Evolutionary conservation across 2,329 filamentous ascomycete species (phyloP).

Genomic region (Sclerotinia sclerotiorum): DNA sequence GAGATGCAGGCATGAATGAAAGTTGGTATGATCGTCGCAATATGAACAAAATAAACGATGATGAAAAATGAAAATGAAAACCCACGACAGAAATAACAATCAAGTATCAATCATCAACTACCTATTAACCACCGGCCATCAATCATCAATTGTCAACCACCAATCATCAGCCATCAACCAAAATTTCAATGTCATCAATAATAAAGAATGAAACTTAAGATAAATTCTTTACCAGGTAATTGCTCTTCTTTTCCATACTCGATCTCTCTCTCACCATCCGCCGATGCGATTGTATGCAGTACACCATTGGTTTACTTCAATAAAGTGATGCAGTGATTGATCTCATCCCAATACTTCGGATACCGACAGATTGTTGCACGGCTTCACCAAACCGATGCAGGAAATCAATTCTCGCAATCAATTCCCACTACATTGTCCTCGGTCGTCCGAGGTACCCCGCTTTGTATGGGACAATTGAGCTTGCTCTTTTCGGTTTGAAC

Average conservation of each 20-base stretch:
- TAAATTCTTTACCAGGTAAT: not conserved
- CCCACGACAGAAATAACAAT: too few species aligned
- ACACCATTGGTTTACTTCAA: not conserved
- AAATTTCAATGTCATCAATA: not conserved
- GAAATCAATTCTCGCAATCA: not conserved
- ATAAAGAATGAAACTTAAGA: not conserved
- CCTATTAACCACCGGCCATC: too few species aligned
- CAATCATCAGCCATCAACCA: not conserved
- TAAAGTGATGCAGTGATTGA: not conserved
- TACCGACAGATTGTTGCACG: not conserved
- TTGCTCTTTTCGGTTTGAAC: not conserved
- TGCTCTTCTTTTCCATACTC: too few species aligned
- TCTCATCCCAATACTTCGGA: conserved; percentile 2
- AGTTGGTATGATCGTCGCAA: not conserved
- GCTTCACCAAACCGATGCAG: too few species aligned
- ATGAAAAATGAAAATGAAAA: not conserved
- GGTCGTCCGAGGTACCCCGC: too few species aligned
- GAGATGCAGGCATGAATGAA: not conserved
- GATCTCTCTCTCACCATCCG: not conserved
- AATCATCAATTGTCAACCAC: not conserved
- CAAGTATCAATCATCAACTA: too few species aligned
- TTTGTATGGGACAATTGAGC: not conserved
- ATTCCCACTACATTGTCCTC: not conserved
- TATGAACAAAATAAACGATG: not conserved
- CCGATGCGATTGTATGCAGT: not conserved